These are phyloP conservation scores for Macadamia tetraphylla DNA, from an alignment of 164 flowering plant genomes.

Conservation along the genomic window DNA sequence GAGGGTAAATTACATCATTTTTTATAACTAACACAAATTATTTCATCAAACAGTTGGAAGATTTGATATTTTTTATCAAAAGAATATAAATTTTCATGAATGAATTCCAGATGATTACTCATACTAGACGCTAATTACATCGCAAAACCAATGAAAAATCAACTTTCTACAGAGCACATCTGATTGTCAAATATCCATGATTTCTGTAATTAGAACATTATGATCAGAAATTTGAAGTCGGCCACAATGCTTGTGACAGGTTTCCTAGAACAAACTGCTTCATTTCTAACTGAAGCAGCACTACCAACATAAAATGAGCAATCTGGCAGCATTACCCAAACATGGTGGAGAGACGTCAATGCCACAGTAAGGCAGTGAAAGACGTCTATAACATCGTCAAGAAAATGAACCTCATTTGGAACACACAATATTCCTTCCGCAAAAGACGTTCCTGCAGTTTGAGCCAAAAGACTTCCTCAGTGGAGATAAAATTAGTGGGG, in stretches of 20 bases:
- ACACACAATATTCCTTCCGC: constrained; percentile 46
- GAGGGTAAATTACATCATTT: too few species aligned
- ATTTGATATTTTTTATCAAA: too few species aligned
- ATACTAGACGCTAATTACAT: too few species aligned
- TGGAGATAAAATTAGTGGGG: too few species aligned
- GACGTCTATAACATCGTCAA: constrained; percentile 2
- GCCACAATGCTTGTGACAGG: neutral
- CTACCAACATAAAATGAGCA: neutral
- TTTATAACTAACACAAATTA: too few species aligned
- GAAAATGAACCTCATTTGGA: constrained; percentile 25
- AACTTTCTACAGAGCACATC: neutral
- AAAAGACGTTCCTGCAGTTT: constrained; percentile 43
- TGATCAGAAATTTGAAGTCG: neutral
- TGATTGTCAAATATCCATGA: neutral
- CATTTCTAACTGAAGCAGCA: constrained; percentile 1
- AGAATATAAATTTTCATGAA: too few species aligned
- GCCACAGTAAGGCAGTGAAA: neutral
- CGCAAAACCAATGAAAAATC: neutral
- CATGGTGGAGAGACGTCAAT: neutral
- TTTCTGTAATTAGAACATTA: neutral
- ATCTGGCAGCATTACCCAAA: constrained; percentile 6
- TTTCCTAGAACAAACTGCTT: neutral
- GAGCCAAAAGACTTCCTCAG: constrained; percentile 6
- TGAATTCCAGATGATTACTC: too few species aligned
- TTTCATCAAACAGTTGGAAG: too few species aligned